Evolutionary conservation across 2,329 filamentous ascomycete genomes (phyloP).

Genomic region (Pleurostoma richardsiae): DNA sequence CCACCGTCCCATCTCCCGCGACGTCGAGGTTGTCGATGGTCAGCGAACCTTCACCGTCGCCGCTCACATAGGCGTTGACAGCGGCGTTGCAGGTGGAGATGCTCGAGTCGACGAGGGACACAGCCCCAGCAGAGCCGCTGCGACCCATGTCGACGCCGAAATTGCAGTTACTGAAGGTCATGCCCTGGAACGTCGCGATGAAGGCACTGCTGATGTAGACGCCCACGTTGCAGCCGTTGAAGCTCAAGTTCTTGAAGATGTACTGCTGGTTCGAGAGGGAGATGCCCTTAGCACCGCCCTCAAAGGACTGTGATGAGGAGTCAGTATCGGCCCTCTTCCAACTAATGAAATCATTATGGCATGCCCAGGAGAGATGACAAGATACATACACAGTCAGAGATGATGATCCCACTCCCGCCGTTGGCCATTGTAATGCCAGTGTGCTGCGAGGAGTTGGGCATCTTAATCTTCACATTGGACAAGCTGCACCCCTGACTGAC

Average conservation of each 20-base stretch:
- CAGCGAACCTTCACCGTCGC: slow-evolving; percentile 18
- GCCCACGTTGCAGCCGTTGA: slow-evolving; percentile 22
- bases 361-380: not conserved
- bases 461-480: slow-evolving; percentile 22
- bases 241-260: slow-evolving; percentile 23
- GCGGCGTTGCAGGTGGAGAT: slow-evolving; percentile 17
- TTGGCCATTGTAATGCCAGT: slow-evolving; percentile 27
- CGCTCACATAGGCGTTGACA: slow-evolving; percentile 18
- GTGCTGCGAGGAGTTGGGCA: slow-evolving; percentile 26
- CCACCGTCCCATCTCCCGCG: slow-evolving; percentile 6
- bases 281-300: slow-evolving; percentile 24
- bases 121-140: slow-evolving; percentile 15
- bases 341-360: too few relatives aligned
- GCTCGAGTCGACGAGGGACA: slow-evolving; percentile 22
- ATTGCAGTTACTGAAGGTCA: slow-evolving; percentile 19
- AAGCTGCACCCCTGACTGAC: slow-evolving; percentile 23
- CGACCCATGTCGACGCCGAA: slow-evolving; percentile 21
- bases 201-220: slow-evolving; percentile 18
- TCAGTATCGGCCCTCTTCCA: not conserved
- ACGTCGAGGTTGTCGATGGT: slow-evolving; percentile 21
- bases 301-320: slow-evolving; percentile 15
- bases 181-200: slow-evolving; percentile 20
- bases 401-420: slow-evolving; percentile 23
- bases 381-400: slow-evolving; percentile 17
- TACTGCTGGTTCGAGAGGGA: slow-evolving; percentile 25